Evolutionary conservation across 768 basidiomycete species (phyloP).

Genomic region (Clavaria fumosa): DNA sequence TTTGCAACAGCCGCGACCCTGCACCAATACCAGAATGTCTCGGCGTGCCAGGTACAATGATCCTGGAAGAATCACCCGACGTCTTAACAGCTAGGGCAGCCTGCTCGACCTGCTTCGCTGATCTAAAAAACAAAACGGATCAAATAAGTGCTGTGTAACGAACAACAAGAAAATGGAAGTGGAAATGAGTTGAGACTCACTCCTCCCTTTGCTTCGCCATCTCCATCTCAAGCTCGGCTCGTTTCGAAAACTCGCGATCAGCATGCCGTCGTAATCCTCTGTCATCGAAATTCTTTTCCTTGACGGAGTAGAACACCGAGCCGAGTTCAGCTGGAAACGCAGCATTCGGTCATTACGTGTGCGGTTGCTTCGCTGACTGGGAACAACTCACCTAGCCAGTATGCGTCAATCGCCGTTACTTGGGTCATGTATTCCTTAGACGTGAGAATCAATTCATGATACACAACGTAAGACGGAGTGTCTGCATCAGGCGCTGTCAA

Average conservation of each 20-base stretch:
- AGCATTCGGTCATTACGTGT: neutral
- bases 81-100: conserved; percentile 41
- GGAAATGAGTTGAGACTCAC: no score
- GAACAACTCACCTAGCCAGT: conserved; percentile 70
- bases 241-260: conserved; percentile 83
- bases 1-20: conserved; percentile 49
- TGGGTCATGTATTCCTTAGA: conserved; percentile 99
- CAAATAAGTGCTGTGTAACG: conserved; percentile 2
- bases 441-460: conserved; percentile 90
- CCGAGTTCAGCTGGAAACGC: conserved; percentile 65
- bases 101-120: conserved; percentile 46
- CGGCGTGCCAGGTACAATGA: conserved; percentile 72
- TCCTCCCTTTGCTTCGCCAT: conserved; percentile 75
- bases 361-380: no score
- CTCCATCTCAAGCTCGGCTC: conserved; percentile 82
- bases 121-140: conserved; percentile 23
- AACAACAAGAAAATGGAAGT: no score
- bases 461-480: conserved; percentile 92
- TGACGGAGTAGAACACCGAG: conserved; percentile 93
- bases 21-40: conserved; percentile 53
- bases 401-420: conserved; percentile 94
- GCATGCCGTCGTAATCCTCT: conserved; percentile 59
- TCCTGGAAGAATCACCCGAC: conserved; percentile 39
- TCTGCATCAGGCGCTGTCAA: conserved; percentile 29
- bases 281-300: conserved; percentile 96